Percentiles rank a stretch among this genome's conserved stretches.
Evolutionary conservation across 164 flowering plant species (phyloP).

Genomic region (Tetracentron sinense): DNA sequence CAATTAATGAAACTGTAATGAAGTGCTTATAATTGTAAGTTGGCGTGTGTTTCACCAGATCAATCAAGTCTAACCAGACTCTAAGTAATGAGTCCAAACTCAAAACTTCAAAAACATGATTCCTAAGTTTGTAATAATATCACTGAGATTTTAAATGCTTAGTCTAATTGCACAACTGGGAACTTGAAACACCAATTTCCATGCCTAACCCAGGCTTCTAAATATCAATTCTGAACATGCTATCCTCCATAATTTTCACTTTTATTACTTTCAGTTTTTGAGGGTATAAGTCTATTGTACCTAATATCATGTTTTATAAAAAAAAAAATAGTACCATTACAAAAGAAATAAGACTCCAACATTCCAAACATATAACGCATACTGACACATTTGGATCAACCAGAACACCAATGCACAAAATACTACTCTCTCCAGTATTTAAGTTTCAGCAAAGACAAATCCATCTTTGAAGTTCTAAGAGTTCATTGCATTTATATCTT

Average conservation of each 20-base stretch:
- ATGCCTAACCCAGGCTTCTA: neutral
- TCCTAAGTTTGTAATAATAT: no score
- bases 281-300: no score
- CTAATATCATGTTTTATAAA: no score
- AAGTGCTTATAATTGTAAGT: neutral
- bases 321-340: no score
- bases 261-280: no score
- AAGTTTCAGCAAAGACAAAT: neutral
- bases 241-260: no score
- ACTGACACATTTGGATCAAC: neutral
- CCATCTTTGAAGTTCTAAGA: neutral
- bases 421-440: neutral
- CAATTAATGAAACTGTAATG: neutral
- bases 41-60: neutral
- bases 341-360: neutral
- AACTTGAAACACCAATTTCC: neutral
- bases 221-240: no score
- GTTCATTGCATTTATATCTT: slow-evolving; percentile 48
- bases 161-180: neutral
- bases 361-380: neutral
- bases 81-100: neutral
- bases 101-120: neutral
- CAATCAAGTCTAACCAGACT: neutral
- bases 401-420: neutral
- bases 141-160: neutral